Evolutionary conservation across 352 stramenopile species (phyloP).

Genomic region (Phytophthora tubulina): DNA sequence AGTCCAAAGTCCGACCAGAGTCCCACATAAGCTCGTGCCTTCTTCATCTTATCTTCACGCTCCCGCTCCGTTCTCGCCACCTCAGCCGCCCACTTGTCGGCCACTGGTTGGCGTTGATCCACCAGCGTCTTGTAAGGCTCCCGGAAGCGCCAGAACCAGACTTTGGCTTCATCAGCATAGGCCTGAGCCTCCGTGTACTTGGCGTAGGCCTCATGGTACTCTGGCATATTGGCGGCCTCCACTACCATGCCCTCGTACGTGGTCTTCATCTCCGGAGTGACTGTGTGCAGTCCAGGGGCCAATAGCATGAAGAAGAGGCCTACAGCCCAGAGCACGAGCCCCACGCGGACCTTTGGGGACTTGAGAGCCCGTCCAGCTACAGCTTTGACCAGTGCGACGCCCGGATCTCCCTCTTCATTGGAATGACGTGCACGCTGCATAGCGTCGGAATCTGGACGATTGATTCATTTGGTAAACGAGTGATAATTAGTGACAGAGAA

Average conservation of each 20-base stretch:
- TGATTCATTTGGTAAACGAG: conserved; percentile 10
- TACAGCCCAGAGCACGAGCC: conserved; percentile 72
- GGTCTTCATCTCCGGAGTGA: conserved; percentile 83
- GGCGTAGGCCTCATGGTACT: conserved; percentile 77
- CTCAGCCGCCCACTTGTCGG: conserved; percentile 69
- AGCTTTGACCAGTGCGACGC: conserved; percentile 60
- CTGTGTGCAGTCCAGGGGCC: conserved; percentile 58
- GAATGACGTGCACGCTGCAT: conserved; percentile 39
- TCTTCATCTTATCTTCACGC: conserved; percentile 78
- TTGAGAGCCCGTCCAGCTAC: conserved; percentile 61
- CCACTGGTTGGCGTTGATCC: conserved; percentile 59
- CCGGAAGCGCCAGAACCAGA: conserved; percentile 90
- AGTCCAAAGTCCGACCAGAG: conserved; percentile 89
- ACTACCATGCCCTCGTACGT: conserved; percentile 83
- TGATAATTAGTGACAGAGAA: conserved; percentile 22
- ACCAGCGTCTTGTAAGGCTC: conserved; percentile 77
- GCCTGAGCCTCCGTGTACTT: conserved; percentile 63
- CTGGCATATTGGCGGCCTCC: conserved; percentile 79
- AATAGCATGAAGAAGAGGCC: conserved; percentile 89
- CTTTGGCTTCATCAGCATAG: conserved; percentile 75
- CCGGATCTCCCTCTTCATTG: conserved; percentile 49
- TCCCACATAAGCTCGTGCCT: conserved; percentile 81
- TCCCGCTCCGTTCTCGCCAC: conserved; percentile 63
- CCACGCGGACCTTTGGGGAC: conserved; percentile 74
- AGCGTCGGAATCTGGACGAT: conserved; percentile 33